Evolutionary conservation across 352 stramenopile species (phyloP).

Genomic region (Phytophthora europaea): DNA sequence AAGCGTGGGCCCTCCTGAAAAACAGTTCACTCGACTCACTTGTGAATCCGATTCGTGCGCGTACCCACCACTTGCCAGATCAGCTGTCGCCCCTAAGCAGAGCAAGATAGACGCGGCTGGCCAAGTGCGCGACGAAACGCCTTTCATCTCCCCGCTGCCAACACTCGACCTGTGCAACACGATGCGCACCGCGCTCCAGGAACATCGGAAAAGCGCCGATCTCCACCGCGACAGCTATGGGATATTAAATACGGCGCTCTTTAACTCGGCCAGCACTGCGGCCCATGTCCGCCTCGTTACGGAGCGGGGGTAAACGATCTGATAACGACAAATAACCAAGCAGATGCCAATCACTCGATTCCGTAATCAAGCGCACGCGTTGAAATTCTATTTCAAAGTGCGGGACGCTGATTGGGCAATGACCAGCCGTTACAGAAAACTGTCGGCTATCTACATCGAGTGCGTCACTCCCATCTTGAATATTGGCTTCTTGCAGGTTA

Average conservation of each 20-base stretch:
- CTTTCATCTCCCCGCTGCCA: conserved; percentile 20
- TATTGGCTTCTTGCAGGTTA: conserved; percentile 8
- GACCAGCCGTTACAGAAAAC: conserved; percentile 5
- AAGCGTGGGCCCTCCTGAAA: background rate
- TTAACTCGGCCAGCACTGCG: background rate
- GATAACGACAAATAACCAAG: background rate
- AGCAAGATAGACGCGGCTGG: conserved; percentile 2
- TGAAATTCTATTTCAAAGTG: background rate
- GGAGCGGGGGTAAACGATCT: background rate
- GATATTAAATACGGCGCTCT: conserved; percentile 11
- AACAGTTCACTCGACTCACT: background rate
- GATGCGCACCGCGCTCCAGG: conserved; percentile 20
- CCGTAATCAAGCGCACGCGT: conserved; percentile 23
- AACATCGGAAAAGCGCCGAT: background rate
- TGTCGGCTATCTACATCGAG: background rate
- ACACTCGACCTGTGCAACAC: conserved; percentile 33
- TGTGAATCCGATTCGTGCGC: conserved; percentile 17
- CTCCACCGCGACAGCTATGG: conserved; percentile 2
- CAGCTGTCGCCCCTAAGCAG: conserved; percentile 11
- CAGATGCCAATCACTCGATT: conserved; percentile 14
- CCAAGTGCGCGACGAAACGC: conserved; percentile 7
- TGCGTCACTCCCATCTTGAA: background rate
- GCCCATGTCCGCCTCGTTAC: background rate
- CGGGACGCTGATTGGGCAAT: conserved; percentile 17
- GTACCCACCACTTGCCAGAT: conserved; percentile 22